Percentiles rank a stretch among this genome's conserved stretches.
phyloP scores from a whole-genome alignment of 2,329 filamentous ascomycete genomes.

The Xylariaceae sp. region DNA sequence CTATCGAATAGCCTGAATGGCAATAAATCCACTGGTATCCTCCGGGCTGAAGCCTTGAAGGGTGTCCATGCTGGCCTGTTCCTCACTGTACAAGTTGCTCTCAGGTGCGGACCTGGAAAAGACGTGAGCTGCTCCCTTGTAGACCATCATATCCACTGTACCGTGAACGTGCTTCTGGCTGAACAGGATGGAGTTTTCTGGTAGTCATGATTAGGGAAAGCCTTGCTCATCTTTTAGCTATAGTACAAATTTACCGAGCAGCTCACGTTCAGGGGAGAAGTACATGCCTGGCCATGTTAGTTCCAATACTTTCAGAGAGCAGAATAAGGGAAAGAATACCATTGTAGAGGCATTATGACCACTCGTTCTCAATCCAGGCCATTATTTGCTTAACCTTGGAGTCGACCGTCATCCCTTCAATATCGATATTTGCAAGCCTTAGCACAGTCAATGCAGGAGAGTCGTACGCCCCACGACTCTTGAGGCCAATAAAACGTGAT shows the following conservation, averaged over 20 bases:
- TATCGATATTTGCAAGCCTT: slow-evolving; percentile 52
- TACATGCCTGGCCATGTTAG: slow-evolving; percentile 47
- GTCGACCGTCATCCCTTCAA: slow-evolving; percentile 64
- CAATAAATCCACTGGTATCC: slow-evolving; percentile 63
- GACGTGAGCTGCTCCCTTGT: slow-evolving; percentile 52
- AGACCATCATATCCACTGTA: slow-evolving; percentile 45
- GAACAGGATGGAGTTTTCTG: slow-evolving; percentile 63
- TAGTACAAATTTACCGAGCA: slow-evolving; percentile 48
- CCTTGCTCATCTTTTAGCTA: not conserved
- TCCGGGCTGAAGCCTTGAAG: slow-evolving; percentile 50
- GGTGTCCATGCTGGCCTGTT: slow-evolving; percentile 57
- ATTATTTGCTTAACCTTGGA: slow-evolving; percentile 62
- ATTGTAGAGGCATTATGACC: slow-evolving; percentile 53
- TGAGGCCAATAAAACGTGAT: slow-evolving; percentile 65
- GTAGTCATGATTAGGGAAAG: not conserved
- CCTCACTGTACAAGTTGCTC: slow-evolving; percentile 58
- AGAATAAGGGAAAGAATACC: slow-evolving; percentile 36
- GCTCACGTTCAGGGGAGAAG: slow-evolving; percentile 63
- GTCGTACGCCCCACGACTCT: slow-evolving; percentile 83
- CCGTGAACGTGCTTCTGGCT: slow-evolving; percentile 59
- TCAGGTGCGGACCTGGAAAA: slow-evolving; percentile 52
- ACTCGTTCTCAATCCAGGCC: slow-evolving; percentile 63
- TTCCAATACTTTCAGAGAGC: slow-evolving; percentile 3
- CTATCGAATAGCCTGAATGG: slow-evolving; percentile 70
- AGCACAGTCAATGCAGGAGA: slow-evolving; percentile 55